Evolutionary conservation across 1,284 basidiomycete species (phyloP).

Genomic region (Psilocybe mexicana): DNA sequence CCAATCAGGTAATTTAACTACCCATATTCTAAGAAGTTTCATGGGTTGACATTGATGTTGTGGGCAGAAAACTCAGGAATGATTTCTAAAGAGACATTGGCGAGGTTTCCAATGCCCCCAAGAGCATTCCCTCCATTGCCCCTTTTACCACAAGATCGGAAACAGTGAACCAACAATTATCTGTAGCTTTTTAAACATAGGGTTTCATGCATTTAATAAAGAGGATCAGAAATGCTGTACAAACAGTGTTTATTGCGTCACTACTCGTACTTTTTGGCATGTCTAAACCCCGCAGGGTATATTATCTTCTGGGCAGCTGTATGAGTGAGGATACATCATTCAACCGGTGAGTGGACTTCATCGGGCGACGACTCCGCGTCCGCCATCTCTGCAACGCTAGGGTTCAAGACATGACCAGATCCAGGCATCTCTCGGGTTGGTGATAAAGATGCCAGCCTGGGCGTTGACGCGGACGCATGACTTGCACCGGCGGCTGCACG

Average conservation of each 20-base stretch:
- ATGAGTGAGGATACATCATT: not conserved
- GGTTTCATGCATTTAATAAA: not conserved
- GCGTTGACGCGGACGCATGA: slow-evolving; percentile 6
- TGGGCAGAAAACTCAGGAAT: slow-evolving; percentile 11
- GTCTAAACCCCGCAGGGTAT: too few relatives aligned
- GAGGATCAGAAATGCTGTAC: not conserved
- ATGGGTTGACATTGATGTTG: not conserved
- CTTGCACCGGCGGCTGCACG: slow-evolving; percentile 30
- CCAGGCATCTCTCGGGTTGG: slow-evolving; percentile 30
- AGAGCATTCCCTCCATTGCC: slow-evolving; percentile 34
- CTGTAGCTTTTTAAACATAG: too few relatives aligned
- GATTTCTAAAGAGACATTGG: slow-evolving; percentile 26
- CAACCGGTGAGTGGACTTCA: slow-evolving; percentile 8
- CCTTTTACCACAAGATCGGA: slow-evolving; percentile 21
- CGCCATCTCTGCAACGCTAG: too few relatives aligned
- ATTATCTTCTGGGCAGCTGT: too few relatives aligned
- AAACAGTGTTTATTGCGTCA: not conserved
- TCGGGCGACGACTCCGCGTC: too few relatives aligned
- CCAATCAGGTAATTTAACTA: slow-evolving; percentile 20
- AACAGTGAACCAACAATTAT: not conserved
- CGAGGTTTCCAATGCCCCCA: slow-evolving; percentile 43
- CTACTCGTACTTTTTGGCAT: too few relatives aligned
- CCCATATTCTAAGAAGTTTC: not conserved
- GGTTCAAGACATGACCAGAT: slow-evolving; percentile 28
- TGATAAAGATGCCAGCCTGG: slow-evolving; percentile 5